These are phyloP conservation scores for Aspergillus carlsbadensis DNA, from an alignment of 495 filamentous ascomycete species.

Conservation along the genomic window DNA sequence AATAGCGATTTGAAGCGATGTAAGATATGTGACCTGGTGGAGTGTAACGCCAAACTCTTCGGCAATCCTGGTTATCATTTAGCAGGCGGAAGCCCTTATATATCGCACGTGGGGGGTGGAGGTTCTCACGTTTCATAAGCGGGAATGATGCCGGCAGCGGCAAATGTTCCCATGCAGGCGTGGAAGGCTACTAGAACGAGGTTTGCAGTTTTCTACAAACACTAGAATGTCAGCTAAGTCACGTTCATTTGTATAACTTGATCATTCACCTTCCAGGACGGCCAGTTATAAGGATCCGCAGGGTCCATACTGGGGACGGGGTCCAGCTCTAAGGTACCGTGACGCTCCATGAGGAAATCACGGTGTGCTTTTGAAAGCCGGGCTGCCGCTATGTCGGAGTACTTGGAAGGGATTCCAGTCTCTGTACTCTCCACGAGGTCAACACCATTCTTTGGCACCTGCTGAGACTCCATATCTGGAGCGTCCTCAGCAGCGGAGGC, in stretches of 20 bases:
- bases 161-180: conserved; percentile 58
- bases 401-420: conserved; percentile 24
- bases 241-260: not conserved
- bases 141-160: conserved; percentile 51
- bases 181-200: conserved; percentile 55
- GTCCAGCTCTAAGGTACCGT: conserved; percentile 55
- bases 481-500: conserved; percentile 14
- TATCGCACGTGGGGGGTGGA: not conserved
- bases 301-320: conserved; percentile 49
- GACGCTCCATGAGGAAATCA: conserved; percentile 51
- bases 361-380: conserved; percentile 40
- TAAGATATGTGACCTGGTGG: conserved; percentile 49
- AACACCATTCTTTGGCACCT: conserved; percentile 27
- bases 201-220: conserved; percentile 48
- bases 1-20: conserved; percentile 51
- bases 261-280: conserved; percentile 50
- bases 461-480: conserved; percentile 9
- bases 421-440: conserved; percentile 36
- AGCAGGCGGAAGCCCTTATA: not conserved
- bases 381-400: conserved; percentile 31
- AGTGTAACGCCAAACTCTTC: conserved; percentile 43
- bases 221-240: not conserved
- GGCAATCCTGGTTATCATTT: conserved; percentile 30
- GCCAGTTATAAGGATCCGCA: conserved; percentile 59
- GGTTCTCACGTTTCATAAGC: conserved; percentile 40